Base-by-base conservation (phyloP, 371 early-diverging fungal genomes). In the Nematocida sp. region DNA sequence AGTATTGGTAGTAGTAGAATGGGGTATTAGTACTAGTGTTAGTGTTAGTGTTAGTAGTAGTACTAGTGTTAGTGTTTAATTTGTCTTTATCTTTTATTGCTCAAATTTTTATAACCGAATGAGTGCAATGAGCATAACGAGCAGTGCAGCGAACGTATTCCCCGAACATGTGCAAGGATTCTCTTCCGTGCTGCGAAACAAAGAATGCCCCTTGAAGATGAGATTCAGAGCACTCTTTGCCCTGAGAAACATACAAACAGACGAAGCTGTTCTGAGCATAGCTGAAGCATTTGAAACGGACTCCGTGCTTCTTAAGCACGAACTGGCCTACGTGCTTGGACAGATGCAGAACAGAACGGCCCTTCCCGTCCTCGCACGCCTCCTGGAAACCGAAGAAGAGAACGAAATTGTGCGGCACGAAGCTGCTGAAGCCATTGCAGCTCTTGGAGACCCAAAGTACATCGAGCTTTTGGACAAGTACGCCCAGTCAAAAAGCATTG, bases 351-450 rank as follows among this genome's bases (percentile, higher is more conserved):
- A 76, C 55, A 85, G 85, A 36, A 78, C 82, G n/a, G 91, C 95
- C 21, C 87, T 92, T 48, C 85, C 86, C 0, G 82, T 86, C 19
- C 86, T 98, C 19, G 77, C 78, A 57, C 46, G 66, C 8, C 88
- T 93, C 7, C 82, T 93, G n/a, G 83, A 82, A 34, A 82, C 90
- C 70, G 76, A 79, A 46, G 67, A 82, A 0, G 89, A 94, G 81
- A 90, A 92, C 79, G 89, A 89, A 49, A 96, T 98, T 91, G 96
- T 95, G 36, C 87, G 97, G 19, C 99, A 98, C 80, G 99, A 95
- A 84, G 89, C 87, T 76, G 80, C 65, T 21, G 80, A 83, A 67
- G 83, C 80, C 0, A 77, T 83, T 4, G 79, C 78, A 21, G 79
- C 78, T 45, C 79, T 56, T 64, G 52, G 63, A 50, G 54, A 67